Base-by-base conservation (phyloP, 805 yeast genomes). In the Lachancea nothofagi region DNA sequence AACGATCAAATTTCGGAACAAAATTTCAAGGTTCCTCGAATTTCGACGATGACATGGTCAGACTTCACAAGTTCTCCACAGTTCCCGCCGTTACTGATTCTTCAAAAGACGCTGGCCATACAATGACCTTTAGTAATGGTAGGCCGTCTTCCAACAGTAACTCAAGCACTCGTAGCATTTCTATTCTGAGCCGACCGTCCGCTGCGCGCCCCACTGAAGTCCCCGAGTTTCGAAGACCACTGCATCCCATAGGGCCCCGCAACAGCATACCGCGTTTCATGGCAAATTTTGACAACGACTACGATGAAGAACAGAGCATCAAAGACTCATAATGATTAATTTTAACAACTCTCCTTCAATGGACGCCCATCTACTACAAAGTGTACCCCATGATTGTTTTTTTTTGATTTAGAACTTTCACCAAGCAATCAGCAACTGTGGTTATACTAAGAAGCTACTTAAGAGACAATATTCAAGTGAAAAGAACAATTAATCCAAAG, bases 281-380 rank as follows among this genome's bases (percentile, higher is more conserved):
- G 10, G 9, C 27, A 10, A 36, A 26, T 25, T 40, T 33, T 31
- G 49, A 45, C 31, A 45, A 45, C 29, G 49, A 45, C 29, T 17
- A 45, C 23, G 37, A 42, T 18, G 48, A 45, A 28, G 43, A 42
- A 14, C 48, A 45, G 19, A 45, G 48, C 29, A 31, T 45, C 14
- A 7, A 20, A 19, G 34, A 31, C 34, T 17, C 14, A 12, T 18
- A 12, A 31, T 12, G 13, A 7, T 7, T n/a, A 28, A 13, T 7
- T 8, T 28, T 28, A 7, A 14, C 30, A 9, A 28, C 14, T 7
- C 25, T 23, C 25, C 25, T 23, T 23, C 25, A 23, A 23, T 23
- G 10, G 7, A 15, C 33, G 17, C 28, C 25, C 7, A 33, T 23
- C 10, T 10, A 23, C 7, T 23, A 23, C 25, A 7, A 8, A 23